Conservation (phyloP, 208 protist species). For the Wallacemonas rigidus region DNA sequence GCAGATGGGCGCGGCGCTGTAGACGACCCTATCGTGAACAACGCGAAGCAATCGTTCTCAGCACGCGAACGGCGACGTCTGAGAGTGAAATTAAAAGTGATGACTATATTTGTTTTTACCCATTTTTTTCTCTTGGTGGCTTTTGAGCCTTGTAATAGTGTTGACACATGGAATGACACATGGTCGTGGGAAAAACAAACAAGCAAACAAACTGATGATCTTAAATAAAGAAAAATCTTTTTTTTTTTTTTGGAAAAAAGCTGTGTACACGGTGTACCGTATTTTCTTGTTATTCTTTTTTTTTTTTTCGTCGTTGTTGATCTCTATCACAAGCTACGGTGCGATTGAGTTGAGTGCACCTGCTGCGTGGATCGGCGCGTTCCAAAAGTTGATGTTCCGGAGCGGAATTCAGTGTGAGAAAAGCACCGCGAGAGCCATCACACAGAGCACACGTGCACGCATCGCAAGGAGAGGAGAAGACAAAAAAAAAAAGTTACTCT, state of each 20-base stretch:
- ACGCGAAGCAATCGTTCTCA: no score
- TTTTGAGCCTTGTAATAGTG: not conserved
- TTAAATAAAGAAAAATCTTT: not conserved
- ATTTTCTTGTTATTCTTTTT: conserved; percentile 6
- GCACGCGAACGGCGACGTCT: no score
- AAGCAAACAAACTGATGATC: not conserved
- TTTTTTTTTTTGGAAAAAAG: not conserved
- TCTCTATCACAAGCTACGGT: no score
- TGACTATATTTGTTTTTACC: not conserved
- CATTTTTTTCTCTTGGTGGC: conserved; percentile 9
- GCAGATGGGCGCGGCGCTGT: conserved; percentile 19
- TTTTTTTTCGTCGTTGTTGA: not conserved
- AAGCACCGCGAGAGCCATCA: no score
- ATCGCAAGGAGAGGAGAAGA: no score
- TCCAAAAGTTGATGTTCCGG: no score
- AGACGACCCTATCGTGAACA: not conserved
- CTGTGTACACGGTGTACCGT: not conserved
- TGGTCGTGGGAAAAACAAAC: not conserved
- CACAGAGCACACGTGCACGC: no score
- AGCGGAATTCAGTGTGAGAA: no score
- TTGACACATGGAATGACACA: not conserved
- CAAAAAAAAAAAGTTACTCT: no score
- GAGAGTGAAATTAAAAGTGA: not conserved
- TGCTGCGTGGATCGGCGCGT: no score
- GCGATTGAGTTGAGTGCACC: no score